These are phyloP conservation scores for Diaporthe capsici DNA, from an alignment of 2,329 filamentous ascomycete species.

Conservation along the genomic window DNA sequence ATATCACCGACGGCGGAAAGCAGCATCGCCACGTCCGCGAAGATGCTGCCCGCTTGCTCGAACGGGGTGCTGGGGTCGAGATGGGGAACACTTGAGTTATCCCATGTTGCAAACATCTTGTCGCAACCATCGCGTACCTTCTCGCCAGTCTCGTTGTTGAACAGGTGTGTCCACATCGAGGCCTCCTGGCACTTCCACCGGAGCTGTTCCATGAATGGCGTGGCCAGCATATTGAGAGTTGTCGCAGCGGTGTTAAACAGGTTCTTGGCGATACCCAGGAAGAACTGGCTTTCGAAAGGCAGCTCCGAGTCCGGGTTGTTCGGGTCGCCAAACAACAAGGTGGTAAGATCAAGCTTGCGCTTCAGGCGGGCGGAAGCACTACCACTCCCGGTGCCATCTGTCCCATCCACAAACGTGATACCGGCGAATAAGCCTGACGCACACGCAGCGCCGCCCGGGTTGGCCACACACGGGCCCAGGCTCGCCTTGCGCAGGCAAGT, in stretches of 20 bases:
- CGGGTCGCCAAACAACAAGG: not conserved
- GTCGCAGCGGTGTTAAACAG: not conserved
- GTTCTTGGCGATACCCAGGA: not conserved
- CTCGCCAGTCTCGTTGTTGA: not conserved
- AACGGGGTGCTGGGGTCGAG: not conserved
- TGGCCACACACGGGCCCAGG: not conserved
- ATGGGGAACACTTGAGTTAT: not conserved
- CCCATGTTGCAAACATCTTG: not conserved
- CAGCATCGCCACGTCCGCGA: not conserved
- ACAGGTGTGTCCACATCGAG: not conserved
- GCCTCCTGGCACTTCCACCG: slow-evolving; percentile 11
- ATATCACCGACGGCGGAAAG: not conserved
- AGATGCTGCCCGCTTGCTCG: not conserved
- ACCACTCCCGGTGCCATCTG: not conserved
- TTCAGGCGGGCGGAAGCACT: not conserved
- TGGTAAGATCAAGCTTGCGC: not conserved
- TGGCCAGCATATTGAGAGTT: not conserved
- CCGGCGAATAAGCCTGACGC: not conserved
- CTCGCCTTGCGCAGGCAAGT: not conserved
- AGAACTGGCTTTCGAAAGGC: not conserved
- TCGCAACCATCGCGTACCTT: not conserved
- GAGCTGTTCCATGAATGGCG: not conserved
- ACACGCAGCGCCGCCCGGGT: not conserved
- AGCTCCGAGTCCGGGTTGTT: slow-evolving; percentile 18
- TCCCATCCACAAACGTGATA: not conserved